phyloP scores from a whole-genome alignment of 129 eudicot genomes.

The Heracleum sosnowskyi region DNA sequence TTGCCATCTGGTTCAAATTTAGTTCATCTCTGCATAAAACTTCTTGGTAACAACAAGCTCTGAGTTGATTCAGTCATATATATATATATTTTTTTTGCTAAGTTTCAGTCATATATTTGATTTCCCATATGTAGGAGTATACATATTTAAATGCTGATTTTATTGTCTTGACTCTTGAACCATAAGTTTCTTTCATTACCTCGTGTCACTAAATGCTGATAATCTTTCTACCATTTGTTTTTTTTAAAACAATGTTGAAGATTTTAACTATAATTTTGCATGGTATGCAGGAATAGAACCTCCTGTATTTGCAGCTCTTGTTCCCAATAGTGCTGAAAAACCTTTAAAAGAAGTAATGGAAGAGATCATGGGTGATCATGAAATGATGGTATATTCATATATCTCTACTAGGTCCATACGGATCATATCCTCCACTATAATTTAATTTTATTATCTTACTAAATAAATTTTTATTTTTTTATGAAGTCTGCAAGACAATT shows the following conservation, averaged over 20 bases:
- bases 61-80: not conserved
- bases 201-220: not conserved
- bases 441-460: not conserved
- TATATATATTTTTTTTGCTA: too few species aligned
- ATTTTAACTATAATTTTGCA: not conserved
- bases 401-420: not conserved
- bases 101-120: not conserved
- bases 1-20: not conserved
- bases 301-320: constrained; percentile 84
- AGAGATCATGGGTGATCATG: constrained; percentile 95
- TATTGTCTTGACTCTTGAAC: not conserved
- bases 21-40: not conserved
- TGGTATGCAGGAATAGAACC: constrained; percentile 53
- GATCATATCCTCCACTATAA: not conserved
- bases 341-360: constrained; percentile 72
- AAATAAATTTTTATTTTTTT: not conserved
- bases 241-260: not conserved
- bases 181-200: not conserved
- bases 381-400: constrained; percentile 49
- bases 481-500: constrained; percentile 29
- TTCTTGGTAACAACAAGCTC: not conserved
- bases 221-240: not conserved
- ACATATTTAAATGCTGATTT: not conserved
- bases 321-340: constrained; percentile 84
- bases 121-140: not conserved